These are phyloP conservation scores for Dendrocalamus latiflorus DNA, from an alignment of 202 grass and related monocot species.

Conservation along the genomic window DNA sequence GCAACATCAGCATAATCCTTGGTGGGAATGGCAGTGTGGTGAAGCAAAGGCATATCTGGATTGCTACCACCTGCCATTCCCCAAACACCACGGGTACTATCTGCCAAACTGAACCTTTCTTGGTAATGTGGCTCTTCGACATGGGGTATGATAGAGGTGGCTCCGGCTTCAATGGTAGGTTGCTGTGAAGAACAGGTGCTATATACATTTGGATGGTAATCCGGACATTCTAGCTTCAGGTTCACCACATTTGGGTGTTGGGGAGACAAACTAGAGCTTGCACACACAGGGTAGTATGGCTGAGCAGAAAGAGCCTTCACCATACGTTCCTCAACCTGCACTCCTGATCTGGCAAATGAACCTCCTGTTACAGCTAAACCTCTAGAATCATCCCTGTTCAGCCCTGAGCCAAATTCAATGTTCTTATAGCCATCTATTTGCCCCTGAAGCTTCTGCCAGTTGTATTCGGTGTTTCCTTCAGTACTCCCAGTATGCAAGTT, in stretches of 20 bases:
- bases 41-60: neutral
- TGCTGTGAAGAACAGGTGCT: neutral
- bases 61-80: neutral
- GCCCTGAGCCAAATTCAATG: neutral
- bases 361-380: neutral
- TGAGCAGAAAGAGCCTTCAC: neutral
- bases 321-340: neutral
- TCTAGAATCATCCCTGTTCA: neutral
- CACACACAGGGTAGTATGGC: constrained; percentile 5
- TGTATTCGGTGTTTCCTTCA: neutral
- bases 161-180: neutral
- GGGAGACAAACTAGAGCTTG: neutral
- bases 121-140: neutral
- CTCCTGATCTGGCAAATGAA: neutral
- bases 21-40: neutral
- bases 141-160: neutral
- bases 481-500: neutral
- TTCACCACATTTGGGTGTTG: neutral
- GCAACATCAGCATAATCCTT: neutral
- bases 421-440: neutral
- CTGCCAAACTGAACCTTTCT: neutral
- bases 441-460: neutral
- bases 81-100: neutral
- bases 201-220: neutral
- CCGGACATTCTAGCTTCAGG: neutral